Base-by-base conservation (phyloP, 2,329 filamentous ascomycete genomes). In the Hymenoscyphus salicellus region DNA sequence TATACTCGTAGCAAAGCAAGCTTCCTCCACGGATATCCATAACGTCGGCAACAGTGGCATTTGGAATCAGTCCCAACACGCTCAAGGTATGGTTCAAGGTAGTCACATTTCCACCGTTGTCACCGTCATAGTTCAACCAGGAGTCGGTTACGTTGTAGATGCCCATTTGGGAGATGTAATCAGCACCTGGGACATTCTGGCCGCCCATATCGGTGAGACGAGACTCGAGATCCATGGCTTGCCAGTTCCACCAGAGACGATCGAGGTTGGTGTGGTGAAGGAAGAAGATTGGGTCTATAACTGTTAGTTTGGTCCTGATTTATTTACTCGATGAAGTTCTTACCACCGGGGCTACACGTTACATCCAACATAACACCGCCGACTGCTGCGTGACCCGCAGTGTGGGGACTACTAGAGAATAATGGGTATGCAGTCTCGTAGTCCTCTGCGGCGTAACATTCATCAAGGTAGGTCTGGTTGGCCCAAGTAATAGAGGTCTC, bases 221-320 rank as follows among this genome's bases (percentile, higher is more conserved):
- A 17, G 28, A 28, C 11, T 0, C 65, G 68, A 0, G 74, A 72
- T 5, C 70, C 71, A 38, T 32, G 33, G 60, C 20, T 55, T 77
- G 73, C 77, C 77, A 78, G 23, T 68, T 66, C 67, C 74, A 69
- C 72, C 71, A 77, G 17, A 69, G 36, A 1, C 64, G 60, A 43
- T 72, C 71, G 11, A 72, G 38, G 43, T 70, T 67, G n/a, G 70
- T 66, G 52, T 72, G 71, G 49, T 72, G 71, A 5, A 72, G 63
- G 33, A 70, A 78, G 63, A 78, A 78, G 17, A 78, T 52, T 0
- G 75, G 71, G 57, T 72, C 71, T 33, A 33, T 33, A 6, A 8
- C 11, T 33, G 32, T 33, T 33, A 33, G 32, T 33, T 8, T 33
- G 7, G 3, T 33, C 7, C 11, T 33, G 32, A 8, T 33, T 33